Conservation (phyloP, 495 filamentous ascomycete genomes). For the Aspergillus olivimuriae region DNA sequence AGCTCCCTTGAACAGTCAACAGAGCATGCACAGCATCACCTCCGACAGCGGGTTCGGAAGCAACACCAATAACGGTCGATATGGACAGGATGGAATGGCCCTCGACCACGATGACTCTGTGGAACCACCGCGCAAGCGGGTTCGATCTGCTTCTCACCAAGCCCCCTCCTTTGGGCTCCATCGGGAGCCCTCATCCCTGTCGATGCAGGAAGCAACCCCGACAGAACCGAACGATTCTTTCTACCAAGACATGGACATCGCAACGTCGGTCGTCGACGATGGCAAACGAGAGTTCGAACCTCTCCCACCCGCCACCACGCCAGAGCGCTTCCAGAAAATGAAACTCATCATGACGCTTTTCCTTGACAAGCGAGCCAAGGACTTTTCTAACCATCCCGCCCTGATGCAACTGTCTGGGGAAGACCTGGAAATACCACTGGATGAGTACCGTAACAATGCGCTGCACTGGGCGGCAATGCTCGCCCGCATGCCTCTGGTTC, state of each 20-base stretch:
- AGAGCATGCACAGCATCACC: conserved; percentile 57
- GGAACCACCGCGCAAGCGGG: conserved; percentile 83
- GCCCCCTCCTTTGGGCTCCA: conserved; percentile 32
- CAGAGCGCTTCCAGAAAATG: conserved; percentile 66
- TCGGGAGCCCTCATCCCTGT: conserved; percentile 35
- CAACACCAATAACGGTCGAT: conserved; percentile 32
- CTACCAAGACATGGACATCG: conserved; percentile 52
- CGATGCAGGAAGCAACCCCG: conserved; percentile 54
- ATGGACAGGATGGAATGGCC: conserved; percentile 42
- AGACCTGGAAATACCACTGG: conserved; percentile 86
- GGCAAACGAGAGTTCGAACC: conserved; percentile 57
- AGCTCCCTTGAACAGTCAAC: conserved; percentile 53
- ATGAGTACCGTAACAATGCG: conserved; percentile 78
- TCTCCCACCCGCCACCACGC: conserved; percentile 58
- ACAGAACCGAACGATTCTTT: conserved; percentile 88
- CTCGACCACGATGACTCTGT: conserved; percentile 48
- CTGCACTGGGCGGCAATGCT: conserved; percentile 97
- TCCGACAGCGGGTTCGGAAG: conserved; percentile 58
- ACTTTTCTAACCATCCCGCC: conserved; percentile 59
- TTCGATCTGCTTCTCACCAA: conserved; percentile 49
- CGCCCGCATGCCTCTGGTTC: conserved; percentile 71
- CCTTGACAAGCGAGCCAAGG: conserved; percentile 58
- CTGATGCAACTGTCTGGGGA: conserved; percentile 65
- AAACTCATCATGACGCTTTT: conserved; percentile 83
- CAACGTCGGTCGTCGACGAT: conserved; percentile 46